Base-by-base conservation (phyloP, 2,329 filamentous ascomycete genomes). In the Parastagonospora nodorum region DNA sequence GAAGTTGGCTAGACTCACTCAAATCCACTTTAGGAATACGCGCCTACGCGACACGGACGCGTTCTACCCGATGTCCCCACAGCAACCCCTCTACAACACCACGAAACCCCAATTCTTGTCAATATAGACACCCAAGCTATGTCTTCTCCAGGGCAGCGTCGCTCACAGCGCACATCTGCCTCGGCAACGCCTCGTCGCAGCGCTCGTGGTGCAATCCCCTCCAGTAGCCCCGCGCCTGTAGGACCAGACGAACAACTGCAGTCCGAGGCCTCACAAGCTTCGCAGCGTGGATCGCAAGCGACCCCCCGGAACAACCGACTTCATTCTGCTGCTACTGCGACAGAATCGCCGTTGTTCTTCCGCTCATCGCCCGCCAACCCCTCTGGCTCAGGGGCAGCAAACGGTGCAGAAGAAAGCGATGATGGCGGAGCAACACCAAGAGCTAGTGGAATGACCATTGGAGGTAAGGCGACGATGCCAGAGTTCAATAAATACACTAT, bases 261-360 rank as follows among this genome's bases (percentile, higher is more conserved):
- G 50, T 67, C 68, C 10, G 76, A 78, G 62, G 73, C 70, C 33
- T 74, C 73, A 38, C 74, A 74, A 48, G 72, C 66, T 35, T 73
- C 68, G 43, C 68, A 68, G 51, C 67, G 66, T 44, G 74, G 66
- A 68, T 69, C 64, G 46, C 69, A 73, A 55, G 67, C 73, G 43
- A 83, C 81, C 2, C 81, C 81, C 27, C 75, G 77, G 47, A 73
- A 75, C 38, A 70, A 76, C 37, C 67, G 77, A 53, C 66, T 77
- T 28, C 66, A 77, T 58, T 63, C 73, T 45, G 68, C 72, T 46
- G 68, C 79, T 30, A 78, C 72, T 46, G 68, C 79, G 31, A 78
- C 91, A 4, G 64, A 72, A 53, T 96, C 92, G 51, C 92, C 92
- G 35, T 80, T 96, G 58, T 89, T 90, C 74, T 95, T 87, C 74